Percentiles rank a stretch among this genome's conserved stretches.
Conservation (phyloP, 495 filamentous ascomycete genomes). For the Cryomyces antarcticus region DNA sequence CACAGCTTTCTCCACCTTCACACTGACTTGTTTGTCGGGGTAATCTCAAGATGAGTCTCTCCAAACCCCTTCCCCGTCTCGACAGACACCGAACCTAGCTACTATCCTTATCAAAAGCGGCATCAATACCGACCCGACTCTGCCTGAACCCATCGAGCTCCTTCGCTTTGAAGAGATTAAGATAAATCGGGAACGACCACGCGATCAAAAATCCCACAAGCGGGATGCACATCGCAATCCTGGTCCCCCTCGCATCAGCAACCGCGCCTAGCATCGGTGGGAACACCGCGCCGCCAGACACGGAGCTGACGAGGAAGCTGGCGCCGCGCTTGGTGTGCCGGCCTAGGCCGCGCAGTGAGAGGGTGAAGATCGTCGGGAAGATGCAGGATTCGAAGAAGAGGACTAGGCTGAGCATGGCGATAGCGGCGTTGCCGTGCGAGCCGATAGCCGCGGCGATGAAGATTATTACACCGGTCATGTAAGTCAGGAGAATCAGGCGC, state of each 20-base stretch:
- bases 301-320: slow-evolving; percentile 43
- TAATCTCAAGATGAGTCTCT: not conserved
- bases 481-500: slow-evolving; percentile 15
- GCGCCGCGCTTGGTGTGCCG: slow-evolving; percentile 50
- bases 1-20: not conserved
- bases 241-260: slow-evolving; percentile 25
- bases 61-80: not conserved
- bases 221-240: slow-evolving; percentile 23
- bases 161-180: slow-evolving; percentile 26
- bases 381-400: slow-evolving; percentile 52
- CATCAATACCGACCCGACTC: slow-evolving; percentile 16
- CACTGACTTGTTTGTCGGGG: not conserved
- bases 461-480: slow-evolving; percentile 21
- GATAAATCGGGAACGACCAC: slow-evolving; percentile 27
- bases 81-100: not conserved
- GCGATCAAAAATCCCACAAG: slow-evolving; percentile 16
- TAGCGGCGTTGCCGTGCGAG: slow-evolving; percentile 10
- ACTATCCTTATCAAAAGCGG: slow-evolving; percentile 5
- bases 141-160: slow-evolving; percentile 26
- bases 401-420: slow-evolving; percentile 40
- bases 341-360: slow-evolving; percentile 48
- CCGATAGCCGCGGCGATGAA: slow-evolving; percentile 36
- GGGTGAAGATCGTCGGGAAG: slow-evolving; percentile 51
- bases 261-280: slow-evolving; percentile 43
- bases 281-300: slow-evolving; percentile 44